phyloP scores from a whole-genome alignment of 164 flowering plant species.

The Vitis riparia region DNA sequence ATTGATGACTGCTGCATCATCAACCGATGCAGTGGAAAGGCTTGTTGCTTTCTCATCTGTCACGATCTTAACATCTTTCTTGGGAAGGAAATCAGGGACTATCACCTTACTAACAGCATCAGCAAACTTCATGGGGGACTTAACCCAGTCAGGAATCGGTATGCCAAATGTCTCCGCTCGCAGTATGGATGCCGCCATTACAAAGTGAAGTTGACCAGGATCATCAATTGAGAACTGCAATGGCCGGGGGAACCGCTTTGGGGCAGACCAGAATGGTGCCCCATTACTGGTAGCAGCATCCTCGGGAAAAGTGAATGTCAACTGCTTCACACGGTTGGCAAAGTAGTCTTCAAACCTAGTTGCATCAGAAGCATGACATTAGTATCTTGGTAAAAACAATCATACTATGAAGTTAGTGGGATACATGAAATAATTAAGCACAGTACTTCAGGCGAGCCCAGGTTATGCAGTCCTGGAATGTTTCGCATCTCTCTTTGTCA shows the following conservation, averaged over 20 bases:
- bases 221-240: constrained; percentile 60
- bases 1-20: constrained; percentile 70
- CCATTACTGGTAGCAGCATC: constrained; percentile 77
- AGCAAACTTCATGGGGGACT: constrained; percentile 44
- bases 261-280: constrained; percentile 89
- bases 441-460: constrained; percentile 85
- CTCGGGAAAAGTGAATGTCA: constrained; percentile 80
- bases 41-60: constrained; percentile 80
- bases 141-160: constrained; percentile 70
- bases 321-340: constrained; percentile 76
- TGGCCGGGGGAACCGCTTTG: constrained; percentile 80
- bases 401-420: background rate
- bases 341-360: constrained; percentile 85
- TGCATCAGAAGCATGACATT: background rate
- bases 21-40: constrained; percentile 56
- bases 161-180: constrained; percentile 82
- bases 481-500: constrained; percentile 68
- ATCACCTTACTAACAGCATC: constrained; percentile 62
- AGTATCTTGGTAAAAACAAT: too few species aligned
- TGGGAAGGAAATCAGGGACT: constrained; percentile 80
- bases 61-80: constrained; percentile 65
- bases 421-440: background rate
- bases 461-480: constrained; percentile 75
- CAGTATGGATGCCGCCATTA: constrained; percentile 69
- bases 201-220: constrained; percentile 54